Base-by-base conservation (phyloP, 192 early-diverging fungal genomes). In the Rhizoclosmatium sp. region DNA sequence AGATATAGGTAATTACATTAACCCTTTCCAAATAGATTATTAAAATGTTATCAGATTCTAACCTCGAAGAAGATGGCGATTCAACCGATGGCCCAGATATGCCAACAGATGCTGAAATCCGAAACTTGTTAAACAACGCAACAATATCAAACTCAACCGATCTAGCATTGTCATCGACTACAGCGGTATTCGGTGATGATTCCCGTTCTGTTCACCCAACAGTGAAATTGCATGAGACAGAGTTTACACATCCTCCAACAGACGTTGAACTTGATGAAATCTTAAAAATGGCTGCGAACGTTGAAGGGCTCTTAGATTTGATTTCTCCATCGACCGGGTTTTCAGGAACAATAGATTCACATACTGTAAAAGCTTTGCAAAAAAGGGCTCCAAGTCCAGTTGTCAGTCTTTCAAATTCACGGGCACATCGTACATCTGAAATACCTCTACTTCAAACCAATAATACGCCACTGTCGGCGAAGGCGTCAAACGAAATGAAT, bases 101-200 rank as follows among this genome's bases (percentile, higher is more conserved):
- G 46, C 59, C 59, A 45, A 75, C 72, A n/a, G 72, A 75, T 45
- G 58, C 72, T 3, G 72, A 75, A 62, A 75, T 75, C 48, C 54
- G 61, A 19, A n/a, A 9, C 14, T 31, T 75, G 7, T 39, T 75
- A 21, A 42, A 54, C 60, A 21, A 62, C 39, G 47, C 21, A n/a
- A 5, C 4, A 5, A 71, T 56, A 14, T 75, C 60, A 39, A 69
- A 69, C 16, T 40, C 14, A 16, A 75, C 31, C 42, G 40, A 59
- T 40, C 10, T 42, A 56, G 12, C 48, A 9, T 54, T 56, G 19
- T 10, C 72, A 2, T 62, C 40, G 41, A 49, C 72, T 4, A 45
- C 60, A 23, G 16, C 48, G 47, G 3, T 71, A 4, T 10, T 21
- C 21, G 42, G 39, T 23, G 40, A 14, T 3, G 39, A 19, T 2